phyloP scores from a whole-genome alignment of 148 eudicot species.

The Dysphania ambrosioides region DNA sequence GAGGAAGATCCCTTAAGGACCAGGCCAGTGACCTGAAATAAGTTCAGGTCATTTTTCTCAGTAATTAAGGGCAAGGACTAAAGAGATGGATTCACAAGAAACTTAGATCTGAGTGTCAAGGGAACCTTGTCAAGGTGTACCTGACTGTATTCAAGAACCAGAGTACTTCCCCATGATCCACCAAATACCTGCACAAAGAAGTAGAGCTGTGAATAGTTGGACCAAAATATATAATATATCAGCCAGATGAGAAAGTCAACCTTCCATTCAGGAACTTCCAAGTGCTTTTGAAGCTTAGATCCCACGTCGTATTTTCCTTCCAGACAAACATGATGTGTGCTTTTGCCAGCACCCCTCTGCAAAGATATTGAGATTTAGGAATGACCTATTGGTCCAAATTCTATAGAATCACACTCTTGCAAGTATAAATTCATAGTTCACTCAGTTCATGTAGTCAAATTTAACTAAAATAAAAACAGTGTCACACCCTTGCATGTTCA shows the following conservation, averaged over 20 bases:
- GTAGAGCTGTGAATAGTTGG: slow-evolving; percentile 10
- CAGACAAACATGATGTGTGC: slow-evolving; percentile 83
- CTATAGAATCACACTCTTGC: background rate
- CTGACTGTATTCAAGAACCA: slow-evolving; percentile 94
- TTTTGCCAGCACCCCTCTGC: slow-evolving; percentile 96
- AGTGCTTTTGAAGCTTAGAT: slow-evolving; percentile 85
- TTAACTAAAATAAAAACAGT: too few relatives aligned
- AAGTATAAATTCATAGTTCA: background rate
- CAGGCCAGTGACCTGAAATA: slow-evolving; percentile 77
- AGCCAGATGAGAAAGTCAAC: slow-evolving; percentile 31
- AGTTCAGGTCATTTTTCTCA: slow-evolving; percentile 10
- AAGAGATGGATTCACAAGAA: slow-evolving; percentile 8
- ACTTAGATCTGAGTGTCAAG: background rate
- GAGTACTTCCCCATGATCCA: slow-evolving; percentile 99
- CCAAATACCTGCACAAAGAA: slow-evolving; percentile 73
- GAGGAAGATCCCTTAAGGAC: slow-evolving; percentile 88
- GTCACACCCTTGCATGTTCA: background rate
- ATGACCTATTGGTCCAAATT: background rate
- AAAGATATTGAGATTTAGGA: slow-evolving; percentile 16
- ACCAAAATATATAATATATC: background rate
- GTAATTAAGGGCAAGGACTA: background rate
- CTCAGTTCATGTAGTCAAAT: background rate
- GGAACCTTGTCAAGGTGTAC: slow-evolving; percentile 80
- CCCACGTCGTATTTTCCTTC: slow-evolving; percentile 97
- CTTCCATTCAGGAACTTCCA: slow-evolving; percentile 96